Evolutionary conservation across 495 filamentous ascomycete genomes (phyloP).

Genomic region (Neurospora africana): DNA sequence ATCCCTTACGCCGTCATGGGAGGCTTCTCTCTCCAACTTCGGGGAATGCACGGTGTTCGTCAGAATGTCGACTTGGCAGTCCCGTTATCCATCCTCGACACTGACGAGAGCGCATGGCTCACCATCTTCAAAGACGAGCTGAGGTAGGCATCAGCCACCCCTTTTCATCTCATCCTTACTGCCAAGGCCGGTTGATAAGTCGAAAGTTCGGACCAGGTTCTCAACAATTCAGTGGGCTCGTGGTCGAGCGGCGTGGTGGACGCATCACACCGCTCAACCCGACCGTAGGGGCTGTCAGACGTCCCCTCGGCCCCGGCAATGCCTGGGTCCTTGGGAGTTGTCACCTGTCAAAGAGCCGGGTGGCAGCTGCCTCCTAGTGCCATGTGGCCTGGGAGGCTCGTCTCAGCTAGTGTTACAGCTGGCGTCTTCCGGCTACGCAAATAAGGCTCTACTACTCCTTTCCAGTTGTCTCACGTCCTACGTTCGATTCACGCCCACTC

Average conservation of each 20-base stretch:
- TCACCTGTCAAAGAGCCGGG: background rate
- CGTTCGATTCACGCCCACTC: background rate
- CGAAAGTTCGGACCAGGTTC: background rate
- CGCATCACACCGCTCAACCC: background rate
- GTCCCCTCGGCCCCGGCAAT: background rate
- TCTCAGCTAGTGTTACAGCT: background rate
- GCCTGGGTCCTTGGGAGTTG: background rate
- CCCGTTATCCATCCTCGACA: background rate
- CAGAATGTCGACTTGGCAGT: background rate
- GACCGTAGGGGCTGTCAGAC: background rate
- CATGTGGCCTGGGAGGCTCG: background rate
- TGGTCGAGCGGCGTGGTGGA: background rate
- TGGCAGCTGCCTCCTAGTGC: background rate
- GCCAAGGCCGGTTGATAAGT: background rate
- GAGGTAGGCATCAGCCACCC: background rate
- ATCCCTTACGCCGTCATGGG: background rate
- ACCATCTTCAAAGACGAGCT: background rate
- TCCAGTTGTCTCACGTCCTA: background rate
- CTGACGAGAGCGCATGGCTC: background rate
- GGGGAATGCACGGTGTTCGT: background rate
- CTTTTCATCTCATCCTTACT: background rate
- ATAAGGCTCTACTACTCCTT: background rate
- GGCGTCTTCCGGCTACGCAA: background rate
- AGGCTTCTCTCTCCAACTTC: background rate
- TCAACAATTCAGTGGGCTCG: background rate